phyloP scores from a whole-genome alignment of 2,329 filamentous ascomycete species.

The Daldinia sp. region DNA sequence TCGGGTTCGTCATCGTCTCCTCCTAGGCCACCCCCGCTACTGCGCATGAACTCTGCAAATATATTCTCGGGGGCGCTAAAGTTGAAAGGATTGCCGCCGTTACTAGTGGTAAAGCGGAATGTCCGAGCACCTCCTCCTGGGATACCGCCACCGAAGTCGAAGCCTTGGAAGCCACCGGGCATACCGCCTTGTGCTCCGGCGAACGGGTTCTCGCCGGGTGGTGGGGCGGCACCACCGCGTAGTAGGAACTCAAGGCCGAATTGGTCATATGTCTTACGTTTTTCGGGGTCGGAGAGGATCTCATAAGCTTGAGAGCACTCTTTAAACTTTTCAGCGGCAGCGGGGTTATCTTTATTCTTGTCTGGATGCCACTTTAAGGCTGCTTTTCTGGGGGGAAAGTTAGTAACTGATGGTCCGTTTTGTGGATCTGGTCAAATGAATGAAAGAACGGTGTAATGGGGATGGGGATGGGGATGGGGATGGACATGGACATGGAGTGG shows the following conservation, averaged over 20 bases:
- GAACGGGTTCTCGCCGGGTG: constrained; percentile 73
- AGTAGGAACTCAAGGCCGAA: constrained; percentile 94
- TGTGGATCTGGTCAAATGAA: background rate
- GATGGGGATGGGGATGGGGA: constrained; percentile 10
- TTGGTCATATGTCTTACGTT: constrained; percentile 94
- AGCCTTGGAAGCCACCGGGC: constrained; percentile 66
- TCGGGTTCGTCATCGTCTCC: constrained; percentile 58
- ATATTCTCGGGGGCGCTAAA: constrained; percentile 88
- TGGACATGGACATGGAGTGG: constrained; percentile 19
- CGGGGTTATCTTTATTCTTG: constrained; percentile 94
- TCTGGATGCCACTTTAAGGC: constrained; percentile 95
- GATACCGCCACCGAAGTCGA: constrained; percentile 65
- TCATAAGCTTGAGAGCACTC: constrained; percentile 98
- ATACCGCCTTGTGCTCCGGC: constrained; percentile 65
- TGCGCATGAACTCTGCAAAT: constrained; percentile 85
- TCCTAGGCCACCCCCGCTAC: constrained; percentile 55
- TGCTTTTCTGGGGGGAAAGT: constrained; percentile 71
- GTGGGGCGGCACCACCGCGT: constrained; percentile 78
- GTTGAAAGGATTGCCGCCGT: constrained; percentile 69
- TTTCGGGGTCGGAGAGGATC: constrained; percentile 96
- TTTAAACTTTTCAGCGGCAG: constrained; percentile 94
- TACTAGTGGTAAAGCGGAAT: constrained; percentile 74
- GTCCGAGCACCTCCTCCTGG: constrained; percentile 62
- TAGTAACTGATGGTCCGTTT: constrained; percentile 12
- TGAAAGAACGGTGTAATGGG: constrained; percentile 3